Evolutionary conservation across 2,329 filamentous ascomycete species (phyloP).

Genomic region (Ascochyta pisi): DNA sequence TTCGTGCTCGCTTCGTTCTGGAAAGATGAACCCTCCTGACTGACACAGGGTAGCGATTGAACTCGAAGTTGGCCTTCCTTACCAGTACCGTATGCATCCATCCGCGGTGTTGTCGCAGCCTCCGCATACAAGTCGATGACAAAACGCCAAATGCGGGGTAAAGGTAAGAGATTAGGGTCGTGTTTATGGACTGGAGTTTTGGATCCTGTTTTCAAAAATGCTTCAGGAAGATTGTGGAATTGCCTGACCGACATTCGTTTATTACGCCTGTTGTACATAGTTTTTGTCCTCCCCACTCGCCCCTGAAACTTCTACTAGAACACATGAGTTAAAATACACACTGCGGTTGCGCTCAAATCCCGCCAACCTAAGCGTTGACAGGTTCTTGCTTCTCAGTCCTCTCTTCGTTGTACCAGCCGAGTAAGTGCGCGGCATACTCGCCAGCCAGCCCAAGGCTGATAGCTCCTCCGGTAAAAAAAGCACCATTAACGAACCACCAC

Average conservation of each 20-base stretch:
- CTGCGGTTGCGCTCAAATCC: too few species aligned
- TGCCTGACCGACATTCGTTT: neutral
- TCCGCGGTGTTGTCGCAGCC: too few species aligned
- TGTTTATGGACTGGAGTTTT: too few species aligned
- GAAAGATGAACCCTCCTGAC: neutral
- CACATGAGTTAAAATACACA: too few species aligned
- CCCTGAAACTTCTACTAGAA: neutral
- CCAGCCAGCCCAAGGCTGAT: constrained; percentile 63
- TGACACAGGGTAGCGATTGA: neutral
- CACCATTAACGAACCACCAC: constrained; percentile 70
- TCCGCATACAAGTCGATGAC: too few species aligned
- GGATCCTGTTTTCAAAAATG: too few species aligned
- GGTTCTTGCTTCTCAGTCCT: constrained; percentile 1
- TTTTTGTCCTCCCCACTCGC: neutral
- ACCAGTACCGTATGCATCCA: too few species aligned
- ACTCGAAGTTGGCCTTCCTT: neutral
- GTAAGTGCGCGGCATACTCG: constrained; percentile 56
- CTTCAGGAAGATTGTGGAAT: too few species aligned
- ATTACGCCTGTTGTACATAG: neutral
- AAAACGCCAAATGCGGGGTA: too few species aligned
- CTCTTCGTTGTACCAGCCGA: constrained; percentile 34
- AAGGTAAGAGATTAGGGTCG: too few species aligned
- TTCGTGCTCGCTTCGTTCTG: neutral
- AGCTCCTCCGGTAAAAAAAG: constrained; percentile 66
- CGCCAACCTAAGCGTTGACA: neutral